phyloP scores from a whole-genome alignment of 225 moss, liverwort and hornwort genomes.

The Bryoerythrophyllum caledonicum region DNA sequence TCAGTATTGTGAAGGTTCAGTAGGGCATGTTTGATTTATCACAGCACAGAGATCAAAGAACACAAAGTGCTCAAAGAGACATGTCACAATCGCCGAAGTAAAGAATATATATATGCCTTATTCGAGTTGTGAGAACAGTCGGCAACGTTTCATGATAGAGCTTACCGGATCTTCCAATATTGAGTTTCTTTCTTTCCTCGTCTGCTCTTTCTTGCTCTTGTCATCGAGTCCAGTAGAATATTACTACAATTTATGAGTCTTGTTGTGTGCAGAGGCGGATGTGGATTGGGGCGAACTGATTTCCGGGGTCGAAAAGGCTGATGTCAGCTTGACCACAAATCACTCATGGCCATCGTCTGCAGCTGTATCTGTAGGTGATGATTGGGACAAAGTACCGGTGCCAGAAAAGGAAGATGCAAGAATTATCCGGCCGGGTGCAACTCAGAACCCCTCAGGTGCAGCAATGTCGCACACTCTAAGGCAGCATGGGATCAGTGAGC shows the following conservation, averaged over 20 bases:
- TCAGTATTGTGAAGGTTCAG: too few relatives aligned
- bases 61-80: too few relatives aligned
- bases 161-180: not conserved
- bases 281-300: slow-evolving; percentile 40
- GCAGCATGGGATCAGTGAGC: slow-evolving; percentile 24
- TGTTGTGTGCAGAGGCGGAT: slow-evolving; percentile 33
- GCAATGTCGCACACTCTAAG: not conserved
- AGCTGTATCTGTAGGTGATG: slow-evolving; percentile 22
- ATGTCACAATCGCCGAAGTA: too few relatives aligned
- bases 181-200: not conserved
- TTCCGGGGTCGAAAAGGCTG: slow-evolving; percentile 20
- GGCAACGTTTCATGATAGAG: too few relatives aligned
- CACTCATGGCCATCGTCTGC: slow-evolving; percentile 12
- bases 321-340: slow-evolving; percentile 13
- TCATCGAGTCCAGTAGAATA: slow-evolving; percentile 2
- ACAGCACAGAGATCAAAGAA: too few relatives aligned
- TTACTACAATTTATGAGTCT: not conserved
- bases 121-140: too few relatives aligned
- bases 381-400: slow-evolving; percentile 18
- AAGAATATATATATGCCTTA: too few relatives aligned
- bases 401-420: slow-evolving; percentile 20
- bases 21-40: too few relatives aligned
- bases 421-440: not conserved
- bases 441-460: not conserved
- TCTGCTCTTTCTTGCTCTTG: slow-evolving; percentile 7